phyloP scores from a whole-genome alignment of 805 yeast species.

The Sugiyamaella smithiae region DNA sequence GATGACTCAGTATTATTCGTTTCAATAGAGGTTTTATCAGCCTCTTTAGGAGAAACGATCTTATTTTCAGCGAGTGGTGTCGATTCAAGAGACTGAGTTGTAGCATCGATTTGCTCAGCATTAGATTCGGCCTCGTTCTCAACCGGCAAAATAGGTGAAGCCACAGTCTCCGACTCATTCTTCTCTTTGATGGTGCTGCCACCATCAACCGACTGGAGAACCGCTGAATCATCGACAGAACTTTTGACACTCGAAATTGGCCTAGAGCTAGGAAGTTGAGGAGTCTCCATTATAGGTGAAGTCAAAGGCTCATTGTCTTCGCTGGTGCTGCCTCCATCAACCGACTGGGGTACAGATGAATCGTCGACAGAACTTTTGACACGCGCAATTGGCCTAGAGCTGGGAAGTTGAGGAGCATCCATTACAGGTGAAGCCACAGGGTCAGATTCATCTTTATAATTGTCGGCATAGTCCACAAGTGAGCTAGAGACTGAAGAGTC shows the following conservation, averaged over 20 bases:
- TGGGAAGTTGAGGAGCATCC: not conserved
- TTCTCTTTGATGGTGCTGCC: not conserved
- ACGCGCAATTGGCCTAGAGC: not conserved
- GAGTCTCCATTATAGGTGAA: not conserved
- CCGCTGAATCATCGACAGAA: not conserved
- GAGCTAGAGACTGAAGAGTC: too few relatives aligned
- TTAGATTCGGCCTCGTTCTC: not conserved
- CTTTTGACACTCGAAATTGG: not conserved
- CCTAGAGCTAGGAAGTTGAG: not conserved
- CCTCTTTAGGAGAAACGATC: not conserved
- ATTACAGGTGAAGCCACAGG: not conserved
- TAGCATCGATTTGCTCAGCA: not conserved
- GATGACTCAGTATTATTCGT: too few relatives aligned
- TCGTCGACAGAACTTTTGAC: not conserved
- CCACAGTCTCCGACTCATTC: not conserved
- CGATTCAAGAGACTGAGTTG: not conserved
- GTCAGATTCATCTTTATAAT: too few relatives aligned
- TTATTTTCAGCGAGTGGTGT: not conserved
- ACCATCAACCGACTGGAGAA: not conserved
- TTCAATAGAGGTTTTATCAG: too few relatives aligned
- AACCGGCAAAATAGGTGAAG: too few relatives aligned
- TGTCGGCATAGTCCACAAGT: not conserved
- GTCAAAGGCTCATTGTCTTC: too few relatives aligned
- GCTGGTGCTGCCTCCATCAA: not conserved
- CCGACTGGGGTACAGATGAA: not conserved